Conservation (phyloP, 2,329 filamentous ascomycete genomes). For the Gaeumannomyces tritici region DNA sequence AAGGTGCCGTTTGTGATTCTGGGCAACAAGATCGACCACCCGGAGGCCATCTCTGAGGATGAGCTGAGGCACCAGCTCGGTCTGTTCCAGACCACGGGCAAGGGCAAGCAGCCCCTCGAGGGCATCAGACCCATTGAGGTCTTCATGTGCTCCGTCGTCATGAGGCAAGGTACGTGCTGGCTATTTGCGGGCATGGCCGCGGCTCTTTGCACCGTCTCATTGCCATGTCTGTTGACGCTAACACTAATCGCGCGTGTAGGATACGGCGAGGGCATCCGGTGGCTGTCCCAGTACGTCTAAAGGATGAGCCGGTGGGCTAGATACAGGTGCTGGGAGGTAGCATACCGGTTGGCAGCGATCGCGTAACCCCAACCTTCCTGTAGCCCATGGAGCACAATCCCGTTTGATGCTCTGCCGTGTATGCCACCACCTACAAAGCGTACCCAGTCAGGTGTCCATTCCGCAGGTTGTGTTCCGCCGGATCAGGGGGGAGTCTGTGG, state of each 20-base stretch:
- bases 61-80: conserved; percentile 87
- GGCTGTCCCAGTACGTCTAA: conserved; percentile 88
- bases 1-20: conserved; percentile 95
- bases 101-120: conserved; percentile 83
- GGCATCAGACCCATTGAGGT: conserved; percentile 92
- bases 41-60: conserved; percentile 89
- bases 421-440: neutral
- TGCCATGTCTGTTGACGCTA: conserved; percentile 3
- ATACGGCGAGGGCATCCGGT: conserved; percentile 84
- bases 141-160: conserved; percentile 98
- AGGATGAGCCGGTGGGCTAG: neutral
- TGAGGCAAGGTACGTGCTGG: conserved; percentile 68
- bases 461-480: neutral
- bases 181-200: neutral
- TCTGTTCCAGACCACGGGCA: conserved; percentile 91
- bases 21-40: conserved; percentile 99
- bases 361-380: neutral
- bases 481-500: neutral
- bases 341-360: neutral
- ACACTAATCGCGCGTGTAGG: conserved; percentile 32
- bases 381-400: neutral
- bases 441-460: no score
- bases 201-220: neutral
- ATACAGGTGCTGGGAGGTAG: neutral
- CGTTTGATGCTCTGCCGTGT: neutral